Evolutionary conservation across 164 flowering plant species (phyloP).

Genomic region (Piper longum): DNA sequence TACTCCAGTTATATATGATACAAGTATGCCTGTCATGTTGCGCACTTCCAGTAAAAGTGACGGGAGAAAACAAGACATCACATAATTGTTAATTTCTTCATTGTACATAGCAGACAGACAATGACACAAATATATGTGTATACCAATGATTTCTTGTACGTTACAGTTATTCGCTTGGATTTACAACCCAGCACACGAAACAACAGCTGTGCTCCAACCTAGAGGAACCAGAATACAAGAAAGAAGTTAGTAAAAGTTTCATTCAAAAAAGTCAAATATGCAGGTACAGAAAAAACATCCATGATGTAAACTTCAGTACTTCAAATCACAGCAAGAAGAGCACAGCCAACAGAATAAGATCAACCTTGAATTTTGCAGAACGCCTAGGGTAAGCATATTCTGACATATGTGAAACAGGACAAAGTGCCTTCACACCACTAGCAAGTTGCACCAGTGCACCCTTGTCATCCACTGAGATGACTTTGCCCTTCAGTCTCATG

Average conservation of each 20-base stretch:
- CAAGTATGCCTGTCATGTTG: too few species aligned
- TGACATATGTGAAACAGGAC: slow-evolving; percentile 94
- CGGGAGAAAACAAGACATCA: too few species aligned
- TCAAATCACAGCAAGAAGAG: not conserved
- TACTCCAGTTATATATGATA: too few species aligned
- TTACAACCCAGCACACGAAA: slow-evolving; percentile 96
- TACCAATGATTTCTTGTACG: slow-evolving; percentile 95
- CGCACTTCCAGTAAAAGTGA: too few species aligned
- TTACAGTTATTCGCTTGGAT: slow-evolving; percentile 87
- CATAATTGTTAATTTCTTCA: too few species aligned
- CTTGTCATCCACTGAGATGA: slow-evolving; percentile 51
- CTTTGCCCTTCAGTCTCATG: slow-evolving; percentile 74
- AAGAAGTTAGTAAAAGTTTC: not conserved
- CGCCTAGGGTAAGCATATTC: slow-evolving; percentile 81
- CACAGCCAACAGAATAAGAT: not conserved
- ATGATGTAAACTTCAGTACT: not conserved
- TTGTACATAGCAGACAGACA: not conserved
- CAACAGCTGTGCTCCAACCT: slow-evolving; percentile 78
- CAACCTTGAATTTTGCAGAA: slow-evolving; percentile 76
- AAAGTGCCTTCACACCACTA: slow-evolving; percentile 88
- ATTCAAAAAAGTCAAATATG: not conserved
- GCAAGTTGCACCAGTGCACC: slow-evolving; percentile 86
- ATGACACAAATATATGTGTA: slow-evolving; percentile 1
- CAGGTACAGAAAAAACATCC: not conserved
- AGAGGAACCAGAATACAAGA: slow-evolving; percentile 4